These are phyloP conservation scores for Cutaneotrichosporon sp. DNA, from an alignment of 1,284 basidiomycete species.

Conservation along the genomic window DNA sequence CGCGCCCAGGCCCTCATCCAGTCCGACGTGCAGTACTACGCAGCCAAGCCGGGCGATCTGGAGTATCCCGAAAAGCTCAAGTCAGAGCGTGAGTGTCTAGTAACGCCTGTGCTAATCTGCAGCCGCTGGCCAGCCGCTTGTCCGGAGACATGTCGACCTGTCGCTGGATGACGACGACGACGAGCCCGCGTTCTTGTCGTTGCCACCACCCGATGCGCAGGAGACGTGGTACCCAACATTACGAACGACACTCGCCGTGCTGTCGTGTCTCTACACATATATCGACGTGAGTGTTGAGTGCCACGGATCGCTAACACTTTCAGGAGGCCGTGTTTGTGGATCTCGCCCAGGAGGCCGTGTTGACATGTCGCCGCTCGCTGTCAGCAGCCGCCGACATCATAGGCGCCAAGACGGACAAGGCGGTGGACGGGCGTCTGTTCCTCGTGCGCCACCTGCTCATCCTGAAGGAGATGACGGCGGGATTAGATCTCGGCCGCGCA, in stretches of 20 bases:
- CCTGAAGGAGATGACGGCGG: constrained; percentile 80
- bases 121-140: constrained; percentile 17
- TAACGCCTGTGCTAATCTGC: neutral
- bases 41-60: constrained; percentile 69
- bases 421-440: constrained; percentile 75
- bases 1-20: constrained; percentile 88
- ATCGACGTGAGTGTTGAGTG: constrained; percentile 67
- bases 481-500: constrained; percentile 64
- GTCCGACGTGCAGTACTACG: constrained; percentile 78
- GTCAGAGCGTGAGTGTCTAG: constrained; percentile 24
- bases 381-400: constrained; percentile 68
- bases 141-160: constrained; percentile 19
- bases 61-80: constrained; percentile 73
- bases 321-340: constrained; percentile 90
- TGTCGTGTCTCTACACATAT: constrained; percentile 82
- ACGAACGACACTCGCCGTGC: constrained; percentile 79
- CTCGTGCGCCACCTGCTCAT: constrained; percentile 86
- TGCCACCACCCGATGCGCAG: constrained; percentile 71
- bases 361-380: constrained; percentile 76
- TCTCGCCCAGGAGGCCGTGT: constrained; percentile 85
- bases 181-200: constrained; percentile 62
- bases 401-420: constrained; percentile 57
- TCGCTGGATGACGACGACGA: constrained; percentile 52
- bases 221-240: constrained; percentile 88
- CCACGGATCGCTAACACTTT: neutral